Percentiles rank a stretch among this genome's conserved stretches.
phyloP scores from a whole-genome alignment of 139 green algal species.

The Eudorina sp. region DNA sequence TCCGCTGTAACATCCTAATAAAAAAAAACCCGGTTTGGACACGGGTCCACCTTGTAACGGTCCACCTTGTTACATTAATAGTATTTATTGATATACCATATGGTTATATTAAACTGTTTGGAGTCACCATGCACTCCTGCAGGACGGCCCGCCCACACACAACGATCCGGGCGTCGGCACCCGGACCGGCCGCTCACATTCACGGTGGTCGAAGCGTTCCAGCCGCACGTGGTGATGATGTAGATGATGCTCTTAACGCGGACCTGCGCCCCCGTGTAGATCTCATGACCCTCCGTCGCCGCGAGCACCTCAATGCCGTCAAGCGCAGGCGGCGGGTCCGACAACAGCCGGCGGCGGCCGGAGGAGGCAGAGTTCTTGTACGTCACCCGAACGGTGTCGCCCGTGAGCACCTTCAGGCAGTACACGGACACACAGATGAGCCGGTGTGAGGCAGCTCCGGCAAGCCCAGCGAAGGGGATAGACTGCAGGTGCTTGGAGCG shows the following conservation, averaged over 20 bases:
- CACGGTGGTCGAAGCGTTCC: background rate
- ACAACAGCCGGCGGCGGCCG: background rate
- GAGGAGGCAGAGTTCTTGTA: background rate
- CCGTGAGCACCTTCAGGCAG: background rate
- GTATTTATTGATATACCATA: too few species aligned
- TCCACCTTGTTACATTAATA: too few species aligned
- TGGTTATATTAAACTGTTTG: too few species aligned
- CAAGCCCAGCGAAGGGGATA: background rate
- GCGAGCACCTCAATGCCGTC: background rate
- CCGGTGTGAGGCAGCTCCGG: background rate
- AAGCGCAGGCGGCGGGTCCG: background rate
- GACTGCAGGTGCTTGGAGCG: background rate
- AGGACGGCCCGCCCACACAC: too few species aligned
- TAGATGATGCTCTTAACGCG: background rate
- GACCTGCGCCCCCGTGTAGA: background rate
- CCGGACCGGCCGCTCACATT: background rate
- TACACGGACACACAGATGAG: background rate
- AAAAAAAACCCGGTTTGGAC: too few species aligned
- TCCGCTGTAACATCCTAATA: too few species aligned
- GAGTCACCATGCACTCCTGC: too few species aligned
- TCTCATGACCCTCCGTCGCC: background rate
- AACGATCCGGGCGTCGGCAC: too few species aligned
- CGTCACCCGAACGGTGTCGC: background rate
- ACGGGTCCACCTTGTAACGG: too few species aligned
- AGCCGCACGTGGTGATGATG: conserved; percentile 10